Base-by-base conservation (phyloP, 495 filamentous ascomycete species). In the Cladorrhinum samala region DNA sequence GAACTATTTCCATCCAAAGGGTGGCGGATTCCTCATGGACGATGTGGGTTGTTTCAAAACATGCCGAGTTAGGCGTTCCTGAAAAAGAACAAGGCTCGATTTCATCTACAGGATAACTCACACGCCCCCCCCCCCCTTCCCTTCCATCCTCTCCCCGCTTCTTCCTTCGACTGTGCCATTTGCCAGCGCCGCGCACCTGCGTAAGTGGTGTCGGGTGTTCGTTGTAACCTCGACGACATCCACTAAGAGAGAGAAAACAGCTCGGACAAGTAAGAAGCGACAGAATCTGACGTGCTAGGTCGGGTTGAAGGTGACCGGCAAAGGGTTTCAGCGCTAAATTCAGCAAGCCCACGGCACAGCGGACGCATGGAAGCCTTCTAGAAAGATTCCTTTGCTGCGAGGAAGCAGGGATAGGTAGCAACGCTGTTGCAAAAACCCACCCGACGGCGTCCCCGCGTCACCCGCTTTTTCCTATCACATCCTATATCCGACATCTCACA, bases 21-120 rank as follows among this genome's bases (percentile, higher is more conserved):
- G n/a, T n/a, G n/a, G n/a, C n/a, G n/a, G n/a, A n/a, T n/a, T n/a
- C n/a, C n/a, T n/a, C n/a, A n/a, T n/a, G n/a, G n/a, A n/a, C n/a
- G n/a, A n/a, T n/a, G n/a, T n/a, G n/a, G n/a, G n/a, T 33, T 33
- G 57, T 59, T 59, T 59, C 53, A 49, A 55, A 55, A 55, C 49
- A 54, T 54, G 52, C 46, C 25, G 56, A 51, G 38, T 3, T 3
- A 44, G 50, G 7, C 30, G 37, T 43, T 48, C 47, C 39, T 54
- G 48, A n/a, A 18, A 23, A 24, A 24, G 13, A 13, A 49, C 44
- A 21, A 27, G 20, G 16, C 21, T 44, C 21, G 21, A 47, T 23
- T 48, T 45, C 55, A 30, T n/a, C n/a, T n/a, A n/a, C n/a, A n/a
- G n/a, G n/a, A n/a, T n/a, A n/a, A n/a, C n/a, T n/a, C 37, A 45